Conservation (phyloP, 2,329 filamentous ascomycete species). For the Penicillium concentricum region DNA sequence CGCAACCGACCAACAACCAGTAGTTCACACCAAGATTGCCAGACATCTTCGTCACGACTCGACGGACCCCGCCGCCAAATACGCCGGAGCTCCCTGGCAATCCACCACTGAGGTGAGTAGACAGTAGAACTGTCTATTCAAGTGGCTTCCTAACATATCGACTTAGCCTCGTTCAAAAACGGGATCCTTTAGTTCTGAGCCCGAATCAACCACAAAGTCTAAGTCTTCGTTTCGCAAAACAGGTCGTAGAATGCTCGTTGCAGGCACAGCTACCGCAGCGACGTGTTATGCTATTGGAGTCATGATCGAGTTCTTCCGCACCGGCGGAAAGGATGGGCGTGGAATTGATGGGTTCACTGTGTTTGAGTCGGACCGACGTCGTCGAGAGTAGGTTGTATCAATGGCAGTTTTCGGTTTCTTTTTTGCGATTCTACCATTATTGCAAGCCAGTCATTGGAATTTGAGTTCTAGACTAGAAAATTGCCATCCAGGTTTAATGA, state of each 20-base stretch:
- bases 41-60: slow-evolving; percentile 12
- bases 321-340: slow-evolving; percentile 39
- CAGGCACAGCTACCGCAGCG: slow-evolving; percentile 35
- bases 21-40: slow-evolving; percentile 10
- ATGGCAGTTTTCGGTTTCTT: neutral
- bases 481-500: neutral
- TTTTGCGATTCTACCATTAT: neutral
- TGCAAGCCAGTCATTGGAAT: neutral
- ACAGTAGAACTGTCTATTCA: slow-evolving; percentile 20
- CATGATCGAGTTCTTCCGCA: slow-evolving; percentile 43
- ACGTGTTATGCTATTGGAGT: slow-evolving; percentile 45
- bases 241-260: slow-evolving; percentile 36
- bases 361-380: slow-evolving; percentile 38
- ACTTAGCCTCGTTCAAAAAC: slow-evolving; percentile 16
- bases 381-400: slow-evolving; percentile 10
- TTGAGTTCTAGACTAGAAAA: neutral
- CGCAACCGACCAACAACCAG: neutral
- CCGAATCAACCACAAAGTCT: neutral
- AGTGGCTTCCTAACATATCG: slow-evolving; percentile 29
- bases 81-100: neutral
- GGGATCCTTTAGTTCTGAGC: neutral
- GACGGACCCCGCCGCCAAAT: neutral
- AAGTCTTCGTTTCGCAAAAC: slow-evolving; percentile 19
- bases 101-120: slow-evolving; percentile 24
- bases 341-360: slow-evolving; percentile 41